Conservation (phyloP, 1,284 basidiomycete species). For the Trametes hirsuta region DNA sequence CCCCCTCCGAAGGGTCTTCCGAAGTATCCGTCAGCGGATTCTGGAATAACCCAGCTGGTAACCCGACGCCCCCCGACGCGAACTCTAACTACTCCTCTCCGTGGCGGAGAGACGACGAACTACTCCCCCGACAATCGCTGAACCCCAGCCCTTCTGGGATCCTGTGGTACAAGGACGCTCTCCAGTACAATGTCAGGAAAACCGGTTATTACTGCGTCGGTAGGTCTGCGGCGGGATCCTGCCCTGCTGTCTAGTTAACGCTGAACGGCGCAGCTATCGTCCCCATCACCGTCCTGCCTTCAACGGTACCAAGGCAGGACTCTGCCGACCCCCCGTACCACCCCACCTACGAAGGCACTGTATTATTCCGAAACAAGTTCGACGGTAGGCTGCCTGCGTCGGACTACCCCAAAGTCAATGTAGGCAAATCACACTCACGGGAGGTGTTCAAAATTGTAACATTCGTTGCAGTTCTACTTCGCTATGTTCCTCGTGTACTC, state of each 20-base stretch:
- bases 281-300: slow-evolving; percentile 72
- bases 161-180: slow-evolving; percentile 60
- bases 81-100: slow-evolving; percentile 46
- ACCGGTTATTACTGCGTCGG: slow-evolving; percentile 97
- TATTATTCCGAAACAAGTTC: slow-evolving; percentile 90
- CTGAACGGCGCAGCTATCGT: slow-evolving; percentile 64
- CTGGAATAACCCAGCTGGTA: slow-evolving; percentile 64
- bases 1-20: slow-evolving; percentile 16
- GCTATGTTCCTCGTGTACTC: slow-evolving; percentile 81
- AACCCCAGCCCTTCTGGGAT: slow-evolving; percentile 54
- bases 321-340: slow-evolving; percentile 64
- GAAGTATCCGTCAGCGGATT: slow-evolving; percentile 40
- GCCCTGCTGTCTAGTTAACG: neutral
- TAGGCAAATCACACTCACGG: slow-evolving; percentile 44
- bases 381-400: slow-evolving; percentile 88
- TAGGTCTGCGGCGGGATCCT: slow-evolving; percentile 40
- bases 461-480: slow-evolving; percentile 78
- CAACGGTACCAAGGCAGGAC: slow-evolving; percentile 38
- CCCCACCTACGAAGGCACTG: slow-evolving; percentile 80
- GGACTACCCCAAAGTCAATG: slow-evolving; percentile 98
- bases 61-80: slow-evolving; percentile 53
- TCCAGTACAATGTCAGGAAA: slow-evolving; percentile 82
- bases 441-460: neutral
- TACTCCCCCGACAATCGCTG: slow-evolving; percentile 36
- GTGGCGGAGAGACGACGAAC: slow-evolving; percentile 40